Evolutionary conservation across 306 rosid species (phyloP).

Genomic region (Castanea mollissima): DNA sequence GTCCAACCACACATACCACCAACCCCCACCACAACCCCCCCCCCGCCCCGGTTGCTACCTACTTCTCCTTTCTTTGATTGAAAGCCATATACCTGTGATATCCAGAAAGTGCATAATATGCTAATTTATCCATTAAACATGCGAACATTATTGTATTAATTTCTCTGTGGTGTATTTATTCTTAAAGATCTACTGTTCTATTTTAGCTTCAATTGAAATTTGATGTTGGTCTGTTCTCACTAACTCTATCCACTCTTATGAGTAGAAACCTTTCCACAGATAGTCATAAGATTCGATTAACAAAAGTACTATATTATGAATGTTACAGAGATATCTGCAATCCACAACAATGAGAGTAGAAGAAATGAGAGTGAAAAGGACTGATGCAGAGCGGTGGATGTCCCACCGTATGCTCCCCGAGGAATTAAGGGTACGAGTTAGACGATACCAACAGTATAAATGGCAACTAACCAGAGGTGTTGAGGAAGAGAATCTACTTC

Average conservation of each 20-base stretch:
- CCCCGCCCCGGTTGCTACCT: too few species aligned
- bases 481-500: conserved; percentile 63
- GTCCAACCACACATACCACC: too few species aligned
- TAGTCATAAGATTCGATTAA: background rate
- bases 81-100: too few species aligned
- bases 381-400: conserved; percentile 94
- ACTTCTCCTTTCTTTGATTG: too few species aligned
- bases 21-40: too few species aligned
- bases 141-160: background rate
- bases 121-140: background rate
- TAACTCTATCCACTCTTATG: background rate
- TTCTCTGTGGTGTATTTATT: background rate
- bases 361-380: conserved; percentile 77
- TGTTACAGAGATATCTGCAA: conserved; percentile 71
- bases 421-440: conserved; percentile 54
- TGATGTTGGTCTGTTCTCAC: background rate
- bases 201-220: background rate
- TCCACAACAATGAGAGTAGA: conserved; percentile 82
- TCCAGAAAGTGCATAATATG: background rate
- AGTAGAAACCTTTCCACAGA: background rate
- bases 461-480: conserved; percentile 96
- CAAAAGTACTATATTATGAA: background rate
- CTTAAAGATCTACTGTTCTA: background rate
- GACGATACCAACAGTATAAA: conserved; percentile 77
- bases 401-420: conserved; percentile 82